These are phyloP conservation scores for Kokia cookei DNA, from an alignment of 441 rosid species.

Conservation along the genomic window DNA sequence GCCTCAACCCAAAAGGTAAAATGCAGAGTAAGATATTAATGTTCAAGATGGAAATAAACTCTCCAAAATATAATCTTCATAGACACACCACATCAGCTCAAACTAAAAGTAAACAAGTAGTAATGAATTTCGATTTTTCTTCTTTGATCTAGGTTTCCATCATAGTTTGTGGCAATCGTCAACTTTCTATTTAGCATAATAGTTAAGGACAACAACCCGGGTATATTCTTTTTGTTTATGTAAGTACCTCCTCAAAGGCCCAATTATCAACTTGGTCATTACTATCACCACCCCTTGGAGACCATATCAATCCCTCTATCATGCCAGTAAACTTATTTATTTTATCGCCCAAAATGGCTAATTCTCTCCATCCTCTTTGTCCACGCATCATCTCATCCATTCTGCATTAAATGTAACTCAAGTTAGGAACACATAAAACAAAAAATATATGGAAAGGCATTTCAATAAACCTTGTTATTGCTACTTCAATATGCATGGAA, in stretches of 20 bases:
- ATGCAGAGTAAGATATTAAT: neutral
- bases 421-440: neutral
- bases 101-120: neutral
- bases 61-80: neutral
- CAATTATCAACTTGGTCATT: slow-evolving; percentile 56
- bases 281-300: slow-evolving; percentile 57
- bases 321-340: slow-evolving; percentile 81
- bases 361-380: slow-evolving; percentile 95
- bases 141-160: neutral
- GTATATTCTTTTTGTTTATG: neutral
- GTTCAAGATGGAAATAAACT: neutral
- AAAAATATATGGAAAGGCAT: neutral
- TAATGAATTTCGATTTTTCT: neutral
- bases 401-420: slow-evolving; percentile 34
- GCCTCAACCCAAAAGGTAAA: neutral
- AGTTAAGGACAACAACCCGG: neutral
- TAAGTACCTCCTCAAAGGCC: slow-evolving; percentile 74
- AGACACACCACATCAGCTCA: neutral
- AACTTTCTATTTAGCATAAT: neutral
- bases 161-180: neutral
- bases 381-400: slow-evolving; percentile 99
- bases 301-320: slow-evolving; percentile 95
- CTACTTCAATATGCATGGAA: neutral
- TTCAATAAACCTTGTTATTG: neutral
- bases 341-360: slow-evolving; percentile 79